Base-by-base conservation (phyloP, 768 basidiomycete species). In the Ramaria rubella region DNA sequence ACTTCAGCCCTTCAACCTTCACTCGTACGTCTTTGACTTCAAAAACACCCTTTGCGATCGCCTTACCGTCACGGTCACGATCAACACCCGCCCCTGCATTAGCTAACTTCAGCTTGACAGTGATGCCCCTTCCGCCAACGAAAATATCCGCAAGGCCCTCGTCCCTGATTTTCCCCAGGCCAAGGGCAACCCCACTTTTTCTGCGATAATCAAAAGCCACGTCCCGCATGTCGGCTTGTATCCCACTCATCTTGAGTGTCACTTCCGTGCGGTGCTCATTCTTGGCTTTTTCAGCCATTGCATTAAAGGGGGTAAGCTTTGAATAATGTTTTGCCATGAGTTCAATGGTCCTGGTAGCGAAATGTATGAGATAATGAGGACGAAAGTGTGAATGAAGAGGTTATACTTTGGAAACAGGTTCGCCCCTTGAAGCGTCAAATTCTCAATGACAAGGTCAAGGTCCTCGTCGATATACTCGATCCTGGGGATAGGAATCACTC, bases 371-470 rank as follows among this genome's bases (percentile, higher is more conserved):
- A 5, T 17, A n/a, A 29, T 11, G 11, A 38, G 36, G 11, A n/a
- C 27, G 45, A 8, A 42, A 19, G 9, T 26, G 57, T 21, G 24
- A 14, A 26, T n/a, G n/a, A n/a, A n/a, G n/a, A n/a, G 8, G 19
- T 26, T 33, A 46, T 12, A 61, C 42, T 65, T 65, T 24, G 73
- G 74, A 64, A 73, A 68, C 29, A 79, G 62, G 66, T 79, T 77
- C 29, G 68, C 64, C 43, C 72, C 72, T 56, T 73, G 68, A 49
- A 74, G 65, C 9, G 72, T 71, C n/a, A 77, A 65, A 68, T 75
- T 78, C 66, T 79, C 77, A 63, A 78, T 70, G 55, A 77, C 77
- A 38, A 78, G 64, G 57, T 77, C 76, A 58, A 79, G 67, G 50
- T 68, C 64, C 62, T 75, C 68, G 63, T 76, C 75, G 44, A 72